Conservation (phyloP, 192 early-diverging fungal genomes). For the Coemansia sp. region DNA sequence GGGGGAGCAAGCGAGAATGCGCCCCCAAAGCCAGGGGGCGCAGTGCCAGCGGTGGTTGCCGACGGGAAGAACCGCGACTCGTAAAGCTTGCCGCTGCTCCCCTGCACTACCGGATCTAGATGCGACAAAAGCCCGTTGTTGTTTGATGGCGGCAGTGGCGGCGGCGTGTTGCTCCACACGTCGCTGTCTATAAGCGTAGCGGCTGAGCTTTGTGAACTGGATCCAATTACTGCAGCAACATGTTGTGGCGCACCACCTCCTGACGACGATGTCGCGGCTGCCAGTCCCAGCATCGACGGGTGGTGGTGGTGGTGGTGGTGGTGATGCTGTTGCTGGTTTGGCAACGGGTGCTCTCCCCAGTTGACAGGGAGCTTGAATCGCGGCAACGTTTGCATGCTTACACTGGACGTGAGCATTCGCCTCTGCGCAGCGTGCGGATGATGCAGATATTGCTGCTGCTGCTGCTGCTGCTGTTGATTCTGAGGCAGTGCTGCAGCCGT, state of each 20-base stretch:
- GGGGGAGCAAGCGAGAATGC: background rate
- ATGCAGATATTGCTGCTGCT: conserved; percentile 15
- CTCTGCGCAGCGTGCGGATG: conserved; percentile 20
- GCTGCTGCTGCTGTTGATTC: conserved; percentile 9
- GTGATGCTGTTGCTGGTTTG: background rate
- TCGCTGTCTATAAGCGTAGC: conserved; percentile 47
- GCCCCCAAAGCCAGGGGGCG: background rate
- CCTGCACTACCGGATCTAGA: conserved; percentile 3
- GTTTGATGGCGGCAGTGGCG: background rate
- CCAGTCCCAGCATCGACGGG: background rate
- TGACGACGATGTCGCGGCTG: background rate
- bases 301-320: background rate
- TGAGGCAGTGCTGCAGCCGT: background rate
- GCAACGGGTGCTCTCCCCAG: conserved; percentile 24
- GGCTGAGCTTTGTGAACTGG: conserved; percentile 34
- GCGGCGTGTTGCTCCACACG: conserved; percentile 36
- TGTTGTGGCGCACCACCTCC: background rate
- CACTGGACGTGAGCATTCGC: conserved; percentile 37
- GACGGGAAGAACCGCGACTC: conserved; percentile 48
- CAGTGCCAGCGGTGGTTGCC: background rate
- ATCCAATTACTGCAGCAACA: background rate
- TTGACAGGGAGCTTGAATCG: conserved; percentile 27
- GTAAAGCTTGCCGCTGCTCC: conserved; percentile 2
- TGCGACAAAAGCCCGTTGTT: background rate
- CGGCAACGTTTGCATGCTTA: conserved; percentile 50